Evolutionary conservation across 2,329 filamentous ascomycete genomes (phyloP).

Genomic region (Diplocarpon mali): DNA sequence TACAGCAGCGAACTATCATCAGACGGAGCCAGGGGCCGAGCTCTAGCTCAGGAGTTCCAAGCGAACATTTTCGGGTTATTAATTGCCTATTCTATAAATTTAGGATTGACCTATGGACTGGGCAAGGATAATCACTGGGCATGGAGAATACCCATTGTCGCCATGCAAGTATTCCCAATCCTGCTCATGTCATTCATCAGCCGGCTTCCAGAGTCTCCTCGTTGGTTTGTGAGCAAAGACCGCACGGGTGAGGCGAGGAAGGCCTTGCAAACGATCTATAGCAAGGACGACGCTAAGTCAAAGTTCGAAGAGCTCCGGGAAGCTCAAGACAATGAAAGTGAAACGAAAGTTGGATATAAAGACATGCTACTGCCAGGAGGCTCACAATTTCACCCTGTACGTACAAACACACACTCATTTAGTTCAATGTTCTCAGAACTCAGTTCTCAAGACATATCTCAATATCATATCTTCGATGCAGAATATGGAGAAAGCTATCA

Average conservation of each 20-base stretch:
- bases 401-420: too few relatives aligned
- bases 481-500: too few relatives aligned
- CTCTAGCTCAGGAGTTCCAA: constrained; percentile 52
- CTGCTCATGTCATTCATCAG: constrained; percentile 41
- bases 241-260: constrained; percentile 38
- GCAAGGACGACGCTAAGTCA: constrained; percentile 36
- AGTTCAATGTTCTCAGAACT: too few relatives aligned
- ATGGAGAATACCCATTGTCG: constrained; percentile 48
- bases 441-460: too few relatives aligned
- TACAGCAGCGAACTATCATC: constrained; percentile 46
- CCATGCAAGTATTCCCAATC: constrained; percentile 48
- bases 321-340: constrained; percentile 38
- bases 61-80: constrained; percentile 52
- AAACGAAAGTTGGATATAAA: constrained; percentile 37
- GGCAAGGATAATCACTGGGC: constrained; percentile 49
- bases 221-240: constrained; percentile 44
- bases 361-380: constrained; percentile 46
- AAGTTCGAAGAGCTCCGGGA: constrained; percentile 39
- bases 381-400: constrained; percentile 42
- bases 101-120: constrained; percentile 39
- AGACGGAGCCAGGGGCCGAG: constrained; percentile 45
- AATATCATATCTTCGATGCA: too few relatives aligned
- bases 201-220: constrained; percentile 43
- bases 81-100: constrained; percentile 49
- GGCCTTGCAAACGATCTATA: constrained; percentile 38